A percentile compares a stretch with the other conserved stretches of the same genome.
phyloP scores from a whole-genome alignment of 2,329 filamentous ascomycete genomes.

The Diplodia corticola region DNA sequence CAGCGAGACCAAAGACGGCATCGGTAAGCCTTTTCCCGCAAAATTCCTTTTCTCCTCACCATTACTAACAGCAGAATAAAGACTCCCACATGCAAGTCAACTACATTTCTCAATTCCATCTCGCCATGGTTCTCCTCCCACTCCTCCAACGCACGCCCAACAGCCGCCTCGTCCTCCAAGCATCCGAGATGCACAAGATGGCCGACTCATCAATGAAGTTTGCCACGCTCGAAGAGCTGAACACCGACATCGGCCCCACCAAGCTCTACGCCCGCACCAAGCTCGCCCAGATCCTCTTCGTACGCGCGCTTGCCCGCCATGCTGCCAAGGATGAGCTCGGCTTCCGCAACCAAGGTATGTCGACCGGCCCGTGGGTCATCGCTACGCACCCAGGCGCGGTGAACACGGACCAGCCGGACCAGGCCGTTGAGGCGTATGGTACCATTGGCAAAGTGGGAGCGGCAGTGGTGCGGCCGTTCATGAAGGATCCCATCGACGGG shows the following conservation, averaged over 20 bases:
- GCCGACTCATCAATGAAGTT: conserved; percentile 41
- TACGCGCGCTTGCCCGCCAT: conserved; percentile 44
- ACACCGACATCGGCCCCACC: conserved; percentile 50
- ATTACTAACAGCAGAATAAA: background rate
- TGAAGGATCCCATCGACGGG: conserved; percentile 52
- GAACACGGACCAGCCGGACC: conserved; percentile 49
- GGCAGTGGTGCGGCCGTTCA: conserved; percentile 46
- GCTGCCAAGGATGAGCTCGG: conserved; percentile 42
- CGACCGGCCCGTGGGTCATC: conserved; percentile 46
- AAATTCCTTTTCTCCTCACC: background rate
- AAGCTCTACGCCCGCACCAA: conserved; percentile 54
- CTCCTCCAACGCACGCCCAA: conserved; percentile 40
- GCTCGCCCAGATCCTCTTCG: conserved; percentile 51
- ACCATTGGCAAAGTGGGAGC: conserved; percentile 49
- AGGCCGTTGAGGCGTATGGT: conserved; percentile 54
- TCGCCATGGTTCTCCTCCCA: conserved; percentile 50
- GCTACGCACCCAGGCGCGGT: conserved; percentile 54
- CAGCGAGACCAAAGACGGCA: conserved; percentile 51
- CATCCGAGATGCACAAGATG: conserved; percentile 50
- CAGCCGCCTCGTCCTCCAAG: conserved; percentile 52
- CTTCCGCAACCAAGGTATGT: conserved; percentile 26
- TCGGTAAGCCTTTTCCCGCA: conserved; percentile 28
- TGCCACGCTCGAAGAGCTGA: conserved; percentile 49
- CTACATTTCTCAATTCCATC: conserved; percentile 52
- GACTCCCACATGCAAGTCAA: conserved; percentile 55